Evolutionary conservation across 257 asterid species (phyloP), one percentile per base, ranked within the genome.

Genomic region (Linderniella brevidens): DNA sequence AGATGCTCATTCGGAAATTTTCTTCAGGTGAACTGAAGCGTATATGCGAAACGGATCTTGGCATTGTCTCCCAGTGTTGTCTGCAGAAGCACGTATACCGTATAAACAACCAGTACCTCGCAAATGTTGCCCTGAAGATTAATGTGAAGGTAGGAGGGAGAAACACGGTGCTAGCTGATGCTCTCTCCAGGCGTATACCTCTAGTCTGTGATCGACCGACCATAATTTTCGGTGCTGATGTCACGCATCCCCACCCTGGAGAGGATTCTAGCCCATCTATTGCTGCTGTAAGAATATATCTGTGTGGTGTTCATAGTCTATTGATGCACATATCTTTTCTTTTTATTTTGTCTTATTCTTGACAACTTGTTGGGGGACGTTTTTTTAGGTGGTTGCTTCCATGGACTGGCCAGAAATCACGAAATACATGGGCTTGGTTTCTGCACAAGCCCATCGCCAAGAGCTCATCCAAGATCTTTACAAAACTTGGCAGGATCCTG

Each of bases 351-450:
- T 16, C 3, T 17, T 1, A 25, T 25, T 25, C 4, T 25, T 25
- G 32, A 25, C 3, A 25, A 25, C 32, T 25, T 25, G 32, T 6
- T 25, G 32, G 32, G 32, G 6, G 6, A 25, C 32, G 51, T 46
- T 17, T 46, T 46, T 11, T 46, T 17, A 90, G 98, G 98, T 90
- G 49, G 98, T 90, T 48, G 98, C 98, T n/a, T 90, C 98, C 17
- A 94, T 80, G 66, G 98, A 90, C 65, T 90, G 96, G 96, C 98
- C 98, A 0, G 96, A 85, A 58, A 75, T 90, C 44, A 85, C 98
- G 0, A 84, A 90, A 44, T 90, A 90, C 56, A 94, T 94, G 15
- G 98, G 96, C 19, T 61, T 90, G 73, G 98, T 90, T 42, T 80
- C 87, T 67, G 93, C 98, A 17, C 98, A 90, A 67, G 88, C 98